Evolutionary conservation across 305 asterid species (phyloP).

Genomic region (Fraxinus xanthoxyloides): DNA sequence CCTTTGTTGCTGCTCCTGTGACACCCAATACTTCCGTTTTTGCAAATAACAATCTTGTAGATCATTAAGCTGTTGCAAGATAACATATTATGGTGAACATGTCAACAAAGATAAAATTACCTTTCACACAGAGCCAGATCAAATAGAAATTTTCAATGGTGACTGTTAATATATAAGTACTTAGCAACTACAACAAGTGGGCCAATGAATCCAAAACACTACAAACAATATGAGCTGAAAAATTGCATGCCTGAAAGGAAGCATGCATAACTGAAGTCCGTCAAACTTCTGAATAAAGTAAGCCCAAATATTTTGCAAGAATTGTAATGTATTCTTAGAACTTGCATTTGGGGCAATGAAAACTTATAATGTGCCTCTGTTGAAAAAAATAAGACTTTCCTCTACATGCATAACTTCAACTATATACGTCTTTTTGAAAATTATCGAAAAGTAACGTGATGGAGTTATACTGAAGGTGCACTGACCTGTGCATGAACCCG

Average conservation of each 20-base stretch:
- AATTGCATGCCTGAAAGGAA: not conserved
- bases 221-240: not conserved
- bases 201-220: slow-evolving; percentile 5
- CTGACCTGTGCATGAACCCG: slow-evolving; percentile 82
- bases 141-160: slow-evolving; percentile 5
- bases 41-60: slow-evolving; percentile 92
- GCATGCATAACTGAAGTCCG: not conserved
- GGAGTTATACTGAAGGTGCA: slow-evolving; percentile 2
- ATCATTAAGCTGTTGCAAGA: slow-evolving; percentile 59
- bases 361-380: not conserved
- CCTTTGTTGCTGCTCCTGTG: slow-evolving; percentile 41
- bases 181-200: not conserved
- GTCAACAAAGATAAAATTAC: not conserved
- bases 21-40: slow-evolving; percentile 61
- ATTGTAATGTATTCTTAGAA: not conserved
- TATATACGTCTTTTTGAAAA: not conserved
- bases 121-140: not conserved
- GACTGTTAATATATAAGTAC: not conserved
- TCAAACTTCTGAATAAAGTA: not conserved
- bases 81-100: slow-evolving; percentile 2
- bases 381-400: not conserved
- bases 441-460: not conserved
- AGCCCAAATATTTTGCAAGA: not conserved
- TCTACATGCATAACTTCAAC: slow-evolving; percentile 1
- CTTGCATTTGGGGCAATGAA: slow-evolving; percentile 1